Base-by-base conservation (phyloP, 139 green algal genomes). In the Diplosphaera chodatii region DNA sequence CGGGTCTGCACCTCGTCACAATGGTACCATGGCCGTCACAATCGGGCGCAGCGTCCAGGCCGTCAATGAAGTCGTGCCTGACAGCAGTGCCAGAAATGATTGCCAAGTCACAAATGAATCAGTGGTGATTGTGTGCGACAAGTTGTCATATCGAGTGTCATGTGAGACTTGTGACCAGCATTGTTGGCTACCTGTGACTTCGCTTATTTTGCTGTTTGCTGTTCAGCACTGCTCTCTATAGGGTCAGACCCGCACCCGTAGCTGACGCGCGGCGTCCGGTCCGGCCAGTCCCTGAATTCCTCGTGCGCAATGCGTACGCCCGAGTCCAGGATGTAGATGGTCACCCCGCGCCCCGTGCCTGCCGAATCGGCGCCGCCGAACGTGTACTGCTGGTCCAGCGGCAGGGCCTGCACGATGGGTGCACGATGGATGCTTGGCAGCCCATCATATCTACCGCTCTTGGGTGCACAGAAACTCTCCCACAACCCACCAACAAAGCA, bases 1-100 rank as follows among this genome's bases (percentile, higher is more conserved):
- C 37, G 4, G 55, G 63, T 16, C 70, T 63, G 22, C 20, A 65
- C 21, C 59, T 68, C 1, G 69, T 75, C 1, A 84, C 74, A 41
- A 83, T 73, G 27, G 78, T 87, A n/a, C 80, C 82, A 66, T 87
- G 82, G 29, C 78, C 82, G 28, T 84, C 72, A 32, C 82, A 87
- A 63, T 87, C 82, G 25, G 72, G 29, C 2, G 56, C 74, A 4
- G 29, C 31, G 18, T 1, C 37, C 33, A 71, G 72, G 32, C n/a
- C 31, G 10, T 59, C 48, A 59, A 59, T 59, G 48, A 59, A 59
- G 48, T 59, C 48, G 18, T 59, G 48, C 48, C 48, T 59, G 48
- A 5, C 13, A 21, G 37, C 8, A 13, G 10, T 13, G 8, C 13
- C 37, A 48, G 13, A n/a, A n/a, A n/a, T n/a, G n/a, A 48, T 48